Conservation (phyloP, 2,329 filamentous ascomycete species). For the Pseudogymnoascus sp. region DNA sequence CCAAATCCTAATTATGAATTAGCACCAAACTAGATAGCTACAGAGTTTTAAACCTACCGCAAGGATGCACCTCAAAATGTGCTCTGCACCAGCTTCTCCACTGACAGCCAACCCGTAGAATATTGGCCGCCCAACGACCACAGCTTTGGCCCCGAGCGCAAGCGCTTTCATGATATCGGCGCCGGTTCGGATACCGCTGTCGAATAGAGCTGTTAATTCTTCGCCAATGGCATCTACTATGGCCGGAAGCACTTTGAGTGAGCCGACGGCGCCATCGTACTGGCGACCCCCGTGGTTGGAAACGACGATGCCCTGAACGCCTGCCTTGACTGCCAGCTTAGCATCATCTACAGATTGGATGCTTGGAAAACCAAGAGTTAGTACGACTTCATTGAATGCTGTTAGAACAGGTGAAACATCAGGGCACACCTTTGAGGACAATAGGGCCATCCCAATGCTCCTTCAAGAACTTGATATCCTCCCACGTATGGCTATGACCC, state of each 20-base stretch:
- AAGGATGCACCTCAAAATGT: constrained; percentile 53
- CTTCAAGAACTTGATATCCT: constrained; percentile 53
- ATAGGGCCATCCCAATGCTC: constrained; percentile 50
- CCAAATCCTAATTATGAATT: neutral
- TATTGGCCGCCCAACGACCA: constrained; percentile 53
- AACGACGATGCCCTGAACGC: constrained; percentile 53
- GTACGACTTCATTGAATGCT: constrained; percentile 55
- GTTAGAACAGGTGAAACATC: neutral
- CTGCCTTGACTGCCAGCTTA: constrained; percentile 47
- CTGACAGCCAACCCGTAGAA: constrained; percentile 52
- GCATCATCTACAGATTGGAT: constrained; percentile 52
- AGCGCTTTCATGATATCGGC: constrained; percentile 54
- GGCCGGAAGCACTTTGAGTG: constrained; percentile 51
- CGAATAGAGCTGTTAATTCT: constrained; percentile 45
- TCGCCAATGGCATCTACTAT: constrained; percentile 36
- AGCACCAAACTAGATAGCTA: neutral
- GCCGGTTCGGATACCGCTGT: constrained; percentile 49
- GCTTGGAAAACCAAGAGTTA: constrained; percentile 48
- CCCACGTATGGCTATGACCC: constrained; percentile 54
- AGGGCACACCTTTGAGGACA: constrained; percentile 34
- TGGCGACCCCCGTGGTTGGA: constrained; percentile 51
- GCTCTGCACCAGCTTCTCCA: constrained; percentile 51
- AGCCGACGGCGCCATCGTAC: constrained; percentile 52
- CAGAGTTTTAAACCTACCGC: constrained; percentile 30
- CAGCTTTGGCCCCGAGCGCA: constrained; percentile 53